phyloP scores from a whole-genome alignment of 1,284 basidiomycete species.

The Papiliotrema laurentii region DNA sequence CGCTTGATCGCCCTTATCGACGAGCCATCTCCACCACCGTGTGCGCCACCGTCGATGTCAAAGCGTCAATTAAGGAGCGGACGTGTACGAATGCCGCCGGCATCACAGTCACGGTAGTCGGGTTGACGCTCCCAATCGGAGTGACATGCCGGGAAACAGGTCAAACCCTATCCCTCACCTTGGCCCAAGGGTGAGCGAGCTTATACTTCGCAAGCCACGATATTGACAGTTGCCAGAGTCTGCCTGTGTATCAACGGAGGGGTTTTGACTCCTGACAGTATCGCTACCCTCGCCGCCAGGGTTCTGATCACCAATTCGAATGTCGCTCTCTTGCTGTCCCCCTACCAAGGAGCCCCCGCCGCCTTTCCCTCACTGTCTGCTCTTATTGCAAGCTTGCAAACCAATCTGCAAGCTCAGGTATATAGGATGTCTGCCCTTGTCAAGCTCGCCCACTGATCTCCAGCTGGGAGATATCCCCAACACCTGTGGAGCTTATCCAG shows the following conservation, averaged over 20 bases:
- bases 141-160: background rate
- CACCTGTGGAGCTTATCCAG: background rate
- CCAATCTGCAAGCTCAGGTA: too few species aligned
- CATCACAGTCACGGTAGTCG: too few species aligned
- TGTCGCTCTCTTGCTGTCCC: background rate
- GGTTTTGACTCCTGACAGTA: constrained; percentile 4
- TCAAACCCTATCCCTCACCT: background rate
- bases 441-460: too few species aligned
- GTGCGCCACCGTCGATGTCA: background rate
- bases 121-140: too few species aligned
- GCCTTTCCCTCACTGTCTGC: background rate
- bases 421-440: too few species aligned
- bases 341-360: background rate
- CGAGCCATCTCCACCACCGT: background rate
- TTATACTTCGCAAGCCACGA: background rate
- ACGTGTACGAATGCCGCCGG: background rate
- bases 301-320: background rate
- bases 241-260: constrained; percentile 9
- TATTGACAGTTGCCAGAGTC: background rate
- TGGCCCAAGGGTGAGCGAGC: background rate
- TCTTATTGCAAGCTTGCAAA: background rate
- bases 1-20: background rate
- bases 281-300: background rate
- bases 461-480: too few species aligned
- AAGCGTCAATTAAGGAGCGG: background rate